phyloP scores from a whole-genome alignment of 1,139 yeast species.

The Scheffersomyces cryptocercus region DNA sequence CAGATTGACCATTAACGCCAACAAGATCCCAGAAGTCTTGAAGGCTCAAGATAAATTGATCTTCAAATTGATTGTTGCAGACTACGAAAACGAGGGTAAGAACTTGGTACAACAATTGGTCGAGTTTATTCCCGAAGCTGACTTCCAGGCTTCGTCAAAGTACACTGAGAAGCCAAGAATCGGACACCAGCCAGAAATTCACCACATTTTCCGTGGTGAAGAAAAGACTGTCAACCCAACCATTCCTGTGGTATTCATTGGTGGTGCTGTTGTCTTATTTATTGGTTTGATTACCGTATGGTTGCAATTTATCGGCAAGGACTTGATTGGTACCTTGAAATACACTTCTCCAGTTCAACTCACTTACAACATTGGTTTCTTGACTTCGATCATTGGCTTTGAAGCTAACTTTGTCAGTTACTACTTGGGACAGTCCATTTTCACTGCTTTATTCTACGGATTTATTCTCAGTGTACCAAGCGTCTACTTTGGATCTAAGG shows the following conservation, averaged over 20 bases:
- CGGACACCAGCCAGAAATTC: slow-evolving; percentile 64
- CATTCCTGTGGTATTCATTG: slow-evolving; percentile 57
- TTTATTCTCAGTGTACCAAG: slow-evolving; percentile 56
- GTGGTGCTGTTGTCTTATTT: slow-evolving; percentile 42
- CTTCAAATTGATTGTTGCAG: slow-evolving; percentile 37
- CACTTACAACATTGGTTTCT: slow-evolving; percentile 46
- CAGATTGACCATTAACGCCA: slow-evolving; percentile 28
- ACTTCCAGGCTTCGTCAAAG: slow-evolving; percentile 23
- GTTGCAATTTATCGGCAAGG: slow-evolving; percentile 46
- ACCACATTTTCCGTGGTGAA: slow-evolving; percentile 62
- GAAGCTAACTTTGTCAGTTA: slow-evolving; percentile 69
- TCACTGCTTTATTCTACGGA: slow-evolving; percentile 60
- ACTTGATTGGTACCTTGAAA: slow-evolving; percentile 38
- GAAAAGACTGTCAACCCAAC: slow-evolving; percentile 56
- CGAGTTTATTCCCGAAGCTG: slow-evolving; percentile 35
- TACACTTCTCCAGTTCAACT: slow-evolving; percentile 27
- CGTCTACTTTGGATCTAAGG: slow-evolving; percentile 69
- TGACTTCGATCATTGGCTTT: slow-evolving; percentile 54
- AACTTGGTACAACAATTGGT: slow-evolving; percentile 32
- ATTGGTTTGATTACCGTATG: slow-evolving; percentile 49
- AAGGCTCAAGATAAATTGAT: slow-evolving; percentile 34
- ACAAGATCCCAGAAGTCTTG: slow-evolving; percentile 39
- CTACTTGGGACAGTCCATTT: slow-evolving; percentile 70
- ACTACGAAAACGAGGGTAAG: slow-evolving; percentile 14
- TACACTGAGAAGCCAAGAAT: slow-evolving; percentile 39